Evolutionary conservation across 2,329 filamentous ascomycete species (phyloP), one percentile per base, ranked within the genome.

Genomic region (Alternaria solani): DNA sequence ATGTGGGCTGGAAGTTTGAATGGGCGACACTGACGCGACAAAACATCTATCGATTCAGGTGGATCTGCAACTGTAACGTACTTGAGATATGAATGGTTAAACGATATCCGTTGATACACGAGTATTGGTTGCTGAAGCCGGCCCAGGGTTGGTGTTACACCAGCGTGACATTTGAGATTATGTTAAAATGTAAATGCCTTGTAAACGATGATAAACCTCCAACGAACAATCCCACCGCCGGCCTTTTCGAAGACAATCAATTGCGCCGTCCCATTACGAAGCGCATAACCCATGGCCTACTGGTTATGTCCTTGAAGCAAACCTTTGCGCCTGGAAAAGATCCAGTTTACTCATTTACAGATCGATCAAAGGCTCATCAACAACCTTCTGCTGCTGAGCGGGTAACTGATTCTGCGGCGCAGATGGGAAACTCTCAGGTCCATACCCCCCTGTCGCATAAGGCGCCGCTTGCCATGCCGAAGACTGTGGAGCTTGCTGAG

Each of bases 301-400:
- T 41, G 18, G 6, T 12, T 5, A 41, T 41, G 5, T 41, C 4
- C 4, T 3, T 9, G 14, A 7, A 14, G n/a, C 5, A 32, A 47
- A 18, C n/a, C 28, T 9, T 28, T 12, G 7, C 11, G 2, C 3
- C 44, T n/a, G 1, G 30, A 8, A 5, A 14, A 2, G 14, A 28
- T 18, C 7, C 12, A 36, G 2, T 16, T 2, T 11, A 7, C 8
- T n/a, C 18, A 28, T 42, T 57, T 78, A 94, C 63, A 94, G 83
- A 77, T 95, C 92, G 78, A 95, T 95, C 71, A 95, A 79, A 59
- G 88, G 90, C 78, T 94, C 92, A 78, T 94, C 91, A 47, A 90
- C 84, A 1, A 81, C 84, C 67, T 84, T 81, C 18, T 81, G 78
- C 43, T 81, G 79, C 42, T 81, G 79, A 56, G 77, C 73, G 53